Evolutionary conservation across 768 basidiomycete species (phyloP).

Genomic region (Suillus tomentosus): DNA sequence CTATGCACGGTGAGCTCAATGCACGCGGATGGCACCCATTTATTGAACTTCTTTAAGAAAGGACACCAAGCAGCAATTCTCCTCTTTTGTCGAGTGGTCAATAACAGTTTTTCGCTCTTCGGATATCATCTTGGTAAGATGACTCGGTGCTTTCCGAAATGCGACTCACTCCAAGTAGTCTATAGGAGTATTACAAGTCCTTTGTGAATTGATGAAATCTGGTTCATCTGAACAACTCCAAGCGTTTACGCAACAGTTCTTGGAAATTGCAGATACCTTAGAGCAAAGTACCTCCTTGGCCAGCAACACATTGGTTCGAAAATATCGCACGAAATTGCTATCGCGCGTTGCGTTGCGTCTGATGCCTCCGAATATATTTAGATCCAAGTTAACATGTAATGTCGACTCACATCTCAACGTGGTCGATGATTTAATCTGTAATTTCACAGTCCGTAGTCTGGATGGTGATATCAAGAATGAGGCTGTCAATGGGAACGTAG

Average conservation of each 20-base stretch:
- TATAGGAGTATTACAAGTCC: conserved; percentile 66
- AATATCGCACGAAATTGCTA: conserved; percentile 65
- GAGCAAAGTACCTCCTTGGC: conserved; percentile 42
- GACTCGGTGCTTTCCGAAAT: neutral
- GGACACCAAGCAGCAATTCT: conserved; percentile 54
- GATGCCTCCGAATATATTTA: conserved; percentile 50
- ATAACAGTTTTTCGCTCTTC: conserved; percentile 37
- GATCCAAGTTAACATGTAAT: conserved; percentile 15
- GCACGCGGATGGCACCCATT: neutral
- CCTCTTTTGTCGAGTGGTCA: conserved; percentile 54
- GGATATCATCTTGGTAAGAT: conserved; percentile 54
- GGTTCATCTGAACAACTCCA: conserved; percentile 57
- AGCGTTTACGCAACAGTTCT: conserved; percentile 43
- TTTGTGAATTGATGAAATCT: conserved; percentile 71
- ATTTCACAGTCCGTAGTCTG: conserved; percentile 25
- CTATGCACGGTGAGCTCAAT: conserved; percentile 66
- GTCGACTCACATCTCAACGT: neutral
- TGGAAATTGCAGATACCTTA: conserved; percentile 47
- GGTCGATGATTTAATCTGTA: neutral
- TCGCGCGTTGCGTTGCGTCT: conserved; percentile 65
- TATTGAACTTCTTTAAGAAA: conserved; percentile 42
- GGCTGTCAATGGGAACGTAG: conserved; percentile 16
- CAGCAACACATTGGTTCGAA: conserved; percentile 68
- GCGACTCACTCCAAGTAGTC: conserved; percentile 42
- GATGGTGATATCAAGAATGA: conserved; percentile 19